Conservation (phyloP, 805 yeast species). For the Saccharomycopsis oosterbeekiorum region DNA sequence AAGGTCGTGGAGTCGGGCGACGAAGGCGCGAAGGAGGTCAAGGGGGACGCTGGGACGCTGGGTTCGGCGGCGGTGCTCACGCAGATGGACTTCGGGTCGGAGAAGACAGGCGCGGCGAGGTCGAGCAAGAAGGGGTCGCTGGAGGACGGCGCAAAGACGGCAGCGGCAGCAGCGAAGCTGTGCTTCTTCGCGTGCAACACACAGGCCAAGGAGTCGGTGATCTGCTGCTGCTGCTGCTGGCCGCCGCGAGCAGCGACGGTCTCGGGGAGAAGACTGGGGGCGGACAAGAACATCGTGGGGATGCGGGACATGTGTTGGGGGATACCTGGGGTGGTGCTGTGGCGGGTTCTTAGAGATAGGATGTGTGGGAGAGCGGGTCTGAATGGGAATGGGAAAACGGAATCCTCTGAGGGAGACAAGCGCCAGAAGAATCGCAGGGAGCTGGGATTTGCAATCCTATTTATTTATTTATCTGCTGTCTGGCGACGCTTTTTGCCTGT, state of each 20-base stretch:
- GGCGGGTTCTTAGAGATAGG: no score
- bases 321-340: no score
- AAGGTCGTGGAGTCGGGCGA: constrained; percentile 13
- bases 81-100: not conserved
- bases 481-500: no score
- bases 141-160: no score
- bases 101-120: not conserved
- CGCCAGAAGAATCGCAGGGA: not conserved
- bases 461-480: no score
- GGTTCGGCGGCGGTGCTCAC: not conserved
- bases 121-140: not conserved
- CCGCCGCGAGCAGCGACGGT: not conserved
- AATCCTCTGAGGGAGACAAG: no score
- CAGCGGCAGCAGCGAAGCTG: constrained; percentile 6
- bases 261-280: not conserved
- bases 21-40: constrained; percentile 4
- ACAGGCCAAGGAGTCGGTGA: constrained; percentile 13
- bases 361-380: no score
- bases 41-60: not conserved
- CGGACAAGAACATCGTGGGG: not conserved
- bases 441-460: no score
- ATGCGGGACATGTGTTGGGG: not conserved
- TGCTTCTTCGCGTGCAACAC: constrained; percentile 16
- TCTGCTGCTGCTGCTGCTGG: not conserved
- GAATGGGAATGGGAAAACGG: no score